These are phyloP conservation scores for Cercospora canescens DNA, from an alignment of 2,329 filamentous ascomycete genomes.

Conservation along the genomic window DNA sequence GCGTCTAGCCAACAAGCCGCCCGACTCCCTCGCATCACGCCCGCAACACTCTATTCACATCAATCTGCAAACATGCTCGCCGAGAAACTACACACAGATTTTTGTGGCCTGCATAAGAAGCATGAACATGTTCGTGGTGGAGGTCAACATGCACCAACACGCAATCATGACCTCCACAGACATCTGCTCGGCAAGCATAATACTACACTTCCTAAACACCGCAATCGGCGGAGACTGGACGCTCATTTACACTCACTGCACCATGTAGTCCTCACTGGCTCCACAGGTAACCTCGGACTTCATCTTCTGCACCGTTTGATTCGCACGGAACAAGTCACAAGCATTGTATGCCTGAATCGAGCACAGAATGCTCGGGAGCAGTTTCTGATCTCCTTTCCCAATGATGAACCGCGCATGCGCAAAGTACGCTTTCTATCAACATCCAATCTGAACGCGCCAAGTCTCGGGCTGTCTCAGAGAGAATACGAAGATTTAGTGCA, in stretches of 20 bases:
- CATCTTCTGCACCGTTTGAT: conserved; percentile 38
- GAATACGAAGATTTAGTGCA: conserved; percentile 26
- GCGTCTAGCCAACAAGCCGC: background rate
- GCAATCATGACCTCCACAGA: background rate
- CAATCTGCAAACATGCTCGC: background rate
- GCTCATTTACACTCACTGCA: background rate
- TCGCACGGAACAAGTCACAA: conserved; percentile 21
- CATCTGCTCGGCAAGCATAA: background rate
- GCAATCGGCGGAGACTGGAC: background rate
- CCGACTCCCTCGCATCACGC: background rate
- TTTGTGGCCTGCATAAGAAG: background rate
- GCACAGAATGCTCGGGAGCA: conserved; percentile 14
- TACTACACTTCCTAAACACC: background rate
- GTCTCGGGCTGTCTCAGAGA: conserved; percentile 26
- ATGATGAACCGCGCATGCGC: background rate
- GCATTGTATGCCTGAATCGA: conserved; percentile 35
- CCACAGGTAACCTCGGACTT: conserved; percentile 38
- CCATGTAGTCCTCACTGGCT: conserved; percentile 38
- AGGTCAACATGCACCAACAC: background rate
- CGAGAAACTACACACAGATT: background rate
- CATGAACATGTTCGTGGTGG: background rate
- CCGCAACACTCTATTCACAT: background rate
- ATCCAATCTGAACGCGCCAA: conserved; percentile 23
- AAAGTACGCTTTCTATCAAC: background rate
- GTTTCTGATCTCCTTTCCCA: conserved; percentile 21